Evolutionary conservation across 441 rosid species (phyloP).

Genomic region (Francoa sonchifolia): DNA sequence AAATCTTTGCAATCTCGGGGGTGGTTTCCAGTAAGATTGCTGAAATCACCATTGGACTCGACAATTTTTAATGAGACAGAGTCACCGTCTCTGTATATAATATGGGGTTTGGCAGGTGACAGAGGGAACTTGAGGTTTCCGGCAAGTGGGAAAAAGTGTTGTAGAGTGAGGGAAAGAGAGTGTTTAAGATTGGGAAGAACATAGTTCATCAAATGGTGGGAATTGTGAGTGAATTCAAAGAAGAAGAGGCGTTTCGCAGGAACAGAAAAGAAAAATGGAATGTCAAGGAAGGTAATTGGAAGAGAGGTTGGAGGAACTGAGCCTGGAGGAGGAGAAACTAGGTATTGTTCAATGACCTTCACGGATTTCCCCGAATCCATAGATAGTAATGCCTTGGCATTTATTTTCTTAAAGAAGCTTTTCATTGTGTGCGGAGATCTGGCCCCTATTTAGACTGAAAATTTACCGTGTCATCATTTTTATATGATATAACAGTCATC

Average conservation of each 20-base stretch:
- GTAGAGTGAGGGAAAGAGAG: slow-evolving; percentile 47
- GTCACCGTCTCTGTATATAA: slow-evolving; percentile 13
- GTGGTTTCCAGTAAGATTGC: slow-evolving; percentile 9
- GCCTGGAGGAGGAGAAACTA: slow-evolving; percentile 19
- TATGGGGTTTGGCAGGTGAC: slow-evolving; percentile 20
- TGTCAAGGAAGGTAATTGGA: slow-evolving; percentile 41
- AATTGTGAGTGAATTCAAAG: slow-evolving; percentile 22
- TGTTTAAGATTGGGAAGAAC: slow-evolving; percentile 23
- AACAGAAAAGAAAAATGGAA: slow-evolving; percentile 31
- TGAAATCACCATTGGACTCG: slow-evolving; percentile 18
- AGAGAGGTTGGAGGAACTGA: slow-evolving; percentile 20
- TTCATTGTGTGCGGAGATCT: too few species aligned
- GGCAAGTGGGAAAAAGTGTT: slow-evolving; percentile 34
- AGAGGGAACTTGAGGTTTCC: slow-evolving; percentile 22
- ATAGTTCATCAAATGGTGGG: slow-evolving; percentile 15
- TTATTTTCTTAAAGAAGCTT: too few species aligned
- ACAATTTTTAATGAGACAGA: slow-evolving; percentile 19
- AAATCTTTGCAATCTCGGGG: slow-evolving; percentile 9
- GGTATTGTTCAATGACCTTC: slow-evolving; percentile 8
- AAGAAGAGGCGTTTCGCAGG: slow-evolving; percentile 31
- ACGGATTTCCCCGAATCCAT: too few species aligned
- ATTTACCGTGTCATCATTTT: too few species aligned
- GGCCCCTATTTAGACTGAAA: too few species aligned
- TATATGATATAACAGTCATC: too few species aligned
- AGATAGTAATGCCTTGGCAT: too few species aligned